Evolutionary conservation across 2,329 filamentous ascomycete species (phyloP), one percentile per base, ranked within the genome.

Genomic region (Cercospora zeina): DNA sequence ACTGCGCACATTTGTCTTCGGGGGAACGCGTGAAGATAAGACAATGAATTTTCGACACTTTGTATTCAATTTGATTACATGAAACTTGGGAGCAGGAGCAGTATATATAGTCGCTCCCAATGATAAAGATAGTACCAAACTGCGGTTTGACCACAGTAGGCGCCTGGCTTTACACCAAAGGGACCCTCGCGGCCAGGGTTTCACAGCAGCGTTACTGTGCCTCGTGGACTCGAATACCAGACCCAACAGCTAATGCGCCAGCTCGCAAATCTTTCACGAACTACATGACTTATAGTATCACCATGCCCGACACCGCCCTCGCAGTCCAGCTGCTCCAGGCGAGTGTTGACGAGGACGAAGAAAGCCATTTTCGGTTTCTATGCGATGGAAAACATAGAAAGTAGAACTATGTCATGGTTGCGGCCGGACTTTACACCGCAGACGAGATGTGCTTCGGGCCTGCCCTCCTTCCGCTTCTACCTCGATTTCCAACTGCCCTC

Each of bases 401-500:
- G 24, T 51, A n/a, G 11, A 51, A 51, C 14, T 51, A 51, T 21
- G 14, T 51, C 24, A 51, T 21, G 9, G 24, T 51, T 3, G 10
- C 19, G 11, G 19, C 47, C 19, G 47, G 47, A 3, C 14, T 51
- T 10, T 30, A 24, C 11, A 30, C 47, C 8, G 24, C 19, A 13
- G 47, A 51, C 1, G 47, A 51, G 11, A 24, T 51, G 47, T 51
- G 47, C 30, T 51, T 51, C 14, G 21, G 21, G 3, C 47, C 47
- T 6, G 30, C 11, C 6, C 14, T 51, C 51, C 14, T 76, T 34
- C 42, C 72, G 4, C 61, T 70, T 10, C 71, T 81, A 9, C 77
- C 78, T 3, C 67, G 70, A 4, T 74, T 80, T 14, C 77, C 76
- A 1, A 53, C 69, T 0, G 76, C 9, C 47, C 31, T 24, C 19